These are phyloP conservation scores for Sphaerulina vaccinii DNA, from an alignment of 2,329 filamentous ascomycete genomes.

Conservation along the genomic window DNA sequence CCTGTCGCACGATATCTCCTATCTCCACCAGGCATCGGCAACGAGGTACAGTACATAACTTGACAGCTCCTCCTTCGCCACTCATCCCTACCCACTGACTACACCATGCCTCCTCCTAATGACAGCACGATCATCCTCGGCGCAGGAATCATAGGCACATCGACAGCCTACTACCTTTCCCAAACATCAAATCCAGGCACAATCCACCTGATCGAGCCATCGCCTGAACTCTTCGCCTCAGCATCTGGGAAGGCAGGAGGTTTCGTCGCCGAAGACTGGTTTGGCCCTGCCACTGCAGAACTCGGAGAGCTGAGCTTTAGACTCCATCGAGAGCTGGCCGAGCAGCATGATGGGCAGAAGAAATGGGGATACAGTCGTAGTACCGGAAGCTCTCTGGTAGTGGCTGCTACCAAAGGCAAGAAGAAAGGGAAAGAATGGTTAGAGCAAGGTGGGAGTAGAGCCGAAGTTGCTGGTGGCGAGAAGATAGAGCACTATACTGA, in stretches of 20 bases:
- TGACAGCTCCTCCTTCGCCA: background rate
- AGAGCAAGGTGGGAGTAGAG: conserved; percentile 61
- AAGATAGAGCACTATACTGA: conserved; percentile 36
- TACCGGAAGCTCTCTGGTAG: conserved; percentile 56
- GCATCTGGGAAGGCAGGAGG: conserved; percentile 73
- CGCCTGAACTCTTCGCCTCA: conserved; percentile 64
- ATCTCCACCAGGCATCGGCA: too few relatives aligned
- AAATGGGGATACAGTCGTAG: conserved; percentile 62
- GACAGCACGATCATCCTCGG: conserved; percentile 62
- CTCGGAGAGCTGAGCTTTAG: conserved; percentile 68
- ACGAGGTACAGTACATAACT: background rate
- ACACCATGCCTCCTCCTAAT: background rate
- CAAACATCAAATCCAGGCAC: conserved; percentile 31
- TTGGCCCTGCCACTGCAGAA: conserved; percentile 44
- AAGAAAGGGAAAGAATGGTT: conserved; percentile 59
- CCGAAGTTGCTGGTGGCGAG: conserved; percentile 48
- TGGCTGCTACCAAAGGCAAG: conserved; percentile 29
- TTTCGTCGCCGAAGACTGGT: conserved; percentile 70
- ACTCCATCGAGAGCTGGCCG: conserved; percentile 65
- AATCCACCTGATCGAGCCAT: conserved; percentile 60
- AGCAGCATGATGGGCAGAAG: conserved; percentile 55
- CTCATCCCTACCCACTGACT: background rate
- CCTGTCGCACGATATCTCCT: too few relatives aligned
- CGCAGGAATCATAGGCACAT: conserved; percentile 67
- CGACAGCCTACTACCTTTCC: conserved; percentile 71